A percentile compares a stretch with the other conserved stretches of the same genome.
Evolutionary conservation across 495 filamentous ascomycete genomes (phyloP).

Genomic region (Trichoderma virens): DNA sequence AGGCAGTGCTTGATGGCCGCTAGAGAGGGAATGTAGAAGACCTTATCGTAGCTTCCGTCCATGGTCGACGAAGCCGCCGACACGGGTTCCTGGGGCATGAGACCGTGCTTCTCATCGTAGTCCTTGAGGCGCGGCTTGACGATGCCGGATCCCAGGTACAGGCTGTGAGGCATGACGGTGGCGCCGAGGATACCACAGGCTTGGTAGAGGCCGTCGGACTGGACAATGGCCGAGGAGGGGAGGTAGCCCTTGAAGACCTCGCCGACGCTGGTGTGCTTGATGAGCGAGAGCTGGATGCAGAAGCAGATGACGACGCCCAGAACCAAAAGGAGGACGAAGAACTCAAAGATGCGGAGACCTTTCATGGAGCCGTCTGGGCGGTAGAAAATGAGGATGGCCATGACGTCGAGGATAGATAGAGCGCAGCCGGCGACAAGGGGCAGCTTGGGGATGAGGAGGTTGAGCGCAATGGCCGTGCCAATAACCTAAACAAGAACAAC

Average conservation of each 20-base stretch:
- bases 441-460: conserved; percentile 66
- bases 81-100: conserved; percentile 33
- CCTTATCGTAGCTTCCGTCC: conserved; percentile 26
- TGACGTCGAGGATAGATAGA: conserved; percentile 75
- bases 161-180: conserved; percentile 89
- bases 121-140: conserved; percentile 76
- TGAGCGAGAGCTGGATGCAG: conserved; percentile 77
- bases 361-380: conserved; percentile 64
- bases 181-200: conserved; percentile 88
- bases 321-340: conserved; percentile 71
- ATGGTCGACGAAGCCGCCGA: conserved; percentile 20
- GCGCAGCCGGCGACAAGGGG: conserved; percentile 83
- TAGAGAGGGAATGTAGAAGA: conserved; percentile 68
- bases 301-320: conserved; percentile 86
- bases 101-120: conserved; percentile 59
- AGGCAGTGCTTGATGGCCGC: conserved; percentile 71
- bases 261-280: conserved; percentile 58
- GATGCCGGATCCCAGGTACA: conserved; percentile 84
- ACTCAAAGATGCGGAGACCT: conserved; percentile 70
- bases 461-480: conserved; percentile 85
- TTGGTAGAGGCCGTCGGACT: conserved; percentile 66
- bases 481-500: conserved; percentile 53
- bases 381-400: conserved; percentile 82
- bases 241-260: conserved; percentile 81
- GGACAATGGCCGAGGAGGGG: conserved; percentile 65